Percentiles rank a stretch among this genome's conserved stretches.
phyloP scores from a whole-genome alignment of 768 basidiomycete genomes.

The Naganishia vishniacii region DNA sequence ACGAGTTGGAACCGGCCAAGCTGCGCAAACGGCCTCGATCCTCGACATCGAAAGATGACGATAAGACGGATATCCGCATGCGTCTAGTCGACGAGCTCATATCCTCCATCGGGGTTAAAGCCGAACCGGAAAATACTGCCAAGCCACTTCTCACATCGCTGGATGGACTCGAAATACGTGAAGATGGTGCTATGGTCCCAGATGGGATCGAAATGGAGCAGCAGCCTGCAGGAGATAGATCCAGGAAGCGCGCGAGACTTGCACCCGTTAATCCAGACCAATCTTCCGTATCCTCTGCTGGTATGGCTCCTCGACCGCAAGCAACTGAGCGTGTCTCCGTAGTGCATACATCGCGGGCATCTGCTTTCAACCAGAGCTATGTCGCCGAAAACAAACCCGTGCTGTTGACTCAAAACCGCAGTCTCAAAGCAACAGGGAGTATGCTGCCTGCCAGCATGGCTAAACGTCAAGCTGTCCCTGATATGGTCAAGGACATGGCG shows the following conservation, averaged over 20 bases:
- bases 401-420: background rate
- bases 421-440: background rate
- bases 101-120: slow-evolving; percentile 20
- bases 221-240: background rate
- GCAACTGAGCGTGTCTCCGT: slow-evolving; percentile 31
- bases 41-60: slow-evolving; percentile 23
- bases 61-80: slow-evolving; percentile 25
- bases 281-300: background rate
- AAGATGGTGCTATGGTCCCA: no score
- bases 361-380: slow-evolving; percentile 29
- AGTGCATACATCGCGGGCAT: slow-evolving; percentile 36
- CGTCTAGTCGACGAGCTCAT: slow-evolving; percentile 39
- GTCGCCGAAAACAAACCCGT: slow-evolving; percentile 22
- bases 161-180: background rate
- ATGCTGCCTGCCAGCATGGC: slow-evolving; percentile 12
- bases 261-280: background rate
- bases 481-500: slow-evolving; percentile 7
- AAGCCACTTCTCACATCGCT: background rate
- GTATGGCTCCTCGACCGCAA: slow-evolving; percentile 6
- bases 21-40: slow-evolving; percentile 34
- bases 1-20: slow-evolving; percentile 36
- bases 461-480: background rate
- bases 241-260: slow-evolving; percentile 9
- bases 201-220: slow-evolving; percentile 5
- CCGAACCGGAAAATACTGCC: background rate